phyloP scores from a whole-genome alignment of 768 basidiomycete genomes.

The Gautieria morchelliformis region DNA sequence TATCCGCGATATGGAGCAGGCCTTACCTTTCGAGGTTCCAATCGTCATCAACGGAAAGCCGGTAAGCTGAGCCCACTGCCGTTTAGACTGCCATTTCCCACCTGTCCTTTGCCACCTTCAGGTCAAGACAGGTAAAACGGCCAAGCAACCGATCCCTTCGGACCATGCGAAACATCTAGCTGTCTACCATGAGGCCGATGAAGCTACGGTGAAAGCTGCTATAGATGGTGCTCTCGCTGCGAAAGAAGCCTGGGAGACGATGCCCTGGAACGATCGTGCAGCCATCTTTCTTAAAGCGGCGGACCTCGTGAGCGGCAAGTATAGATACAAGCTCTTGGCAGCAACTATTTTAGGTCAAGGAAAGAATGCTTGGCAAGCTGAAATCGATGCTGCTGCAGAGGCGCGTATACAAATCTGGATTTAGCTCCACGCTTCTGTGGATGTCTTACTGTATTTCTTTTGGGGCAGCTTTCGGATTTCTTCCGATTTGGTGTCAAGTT shows the following conservation, averaged over 20 bases:
- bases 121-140: conserved; percentile 74
- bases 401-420: conserved; percentile 31
- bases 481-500: conserved; percentile 95
- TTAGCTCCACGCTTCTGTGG: neutral
- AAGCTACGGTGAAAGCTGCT: conserved; percentile 61
- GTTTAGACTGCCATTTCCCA: conserved; percentile 5
- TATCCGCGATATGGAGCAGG: conserved; percentile 67
- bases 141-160: conserved; percentile 77
- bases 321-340: conserved; percentile 89
- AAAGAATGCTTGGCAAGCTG: conserved; percentile 99
- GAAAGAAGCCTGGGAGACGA: conserved; percentile 80
- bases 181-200: conserved; percentile 82
- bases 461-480: conserved; percentile 70
- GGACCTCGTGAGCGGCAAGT: conserved; percentile 91
- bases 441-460: neutral
- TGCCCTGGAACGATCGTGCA: conserved; percentile 96
- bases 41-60: conserved; percentile 85
- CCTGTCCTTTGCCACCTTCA: conserved; percentile 21
- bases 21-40: conserved; percentile 86
- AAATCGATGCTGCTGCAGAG: conserved; percentile 99
- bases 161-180: conserved; percentile 77
- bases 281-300: conserved; percentile 98
- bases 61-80: conserved; percentile 31
- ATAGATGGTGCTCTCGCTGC: conserved; percentile 84
- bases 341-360: conserved; percentile 98